phyloP scores from a whole-genome alignment of 768 basidiomycete species.

The Boletus coccyginus region DNA sequence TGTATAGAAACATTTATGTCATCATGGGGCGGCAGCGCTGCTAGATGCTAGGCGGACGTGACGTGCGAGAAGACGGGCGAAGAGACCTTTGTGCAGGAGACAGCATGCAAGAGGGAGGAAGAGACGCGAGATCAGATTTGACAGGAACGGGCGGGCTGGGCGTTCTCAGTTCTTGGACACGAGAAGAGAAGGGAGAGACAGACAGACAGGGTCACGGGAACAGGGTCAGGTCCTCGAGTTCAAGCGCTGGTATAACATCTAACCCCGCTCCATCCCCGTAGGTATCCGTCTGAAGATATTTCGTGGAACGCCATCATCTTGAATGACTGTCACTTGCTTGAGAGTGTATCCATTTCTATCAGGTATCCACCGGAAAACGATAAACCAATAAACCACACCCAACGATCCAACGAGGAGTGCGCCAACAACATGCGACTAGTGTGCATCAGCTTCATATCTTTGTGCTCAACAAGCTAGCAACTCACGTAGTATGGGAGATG shows the following conservation, averaged over 20 bases:
- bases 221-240: no score
- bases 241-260: background rate
- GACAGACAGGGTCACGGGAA: no score
- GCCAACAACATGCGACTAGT: constrained; percentile 48
- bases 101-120: no score
- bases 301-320: constrained; percentile 59
- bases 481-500: constrained; percentile 69
- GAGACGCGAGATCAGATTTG: no score
- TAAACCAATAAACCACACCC: constrained; percentile 57
- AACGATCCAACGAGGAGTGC: constrained; percentile 46
- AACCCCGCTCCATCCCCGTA: background rate
- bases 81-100: no score
- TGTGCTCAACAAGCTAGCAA: background rate
- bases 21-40: no score
- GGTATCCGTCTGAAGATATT: constrained; percentile 46
- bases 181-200: no score
- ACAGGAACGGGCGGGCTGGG: no score
- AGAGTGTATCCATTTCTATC: constrained; percentile 46
- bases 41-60: no score
- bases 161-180: no score
- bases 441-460: background rate
- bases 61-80: no score
- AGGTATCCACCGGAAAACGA: constrained; percentile 51
- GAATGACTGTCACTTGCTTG: constrained; percentile 43
- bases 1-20: no score